Conservation (phyloP, 164 flowering plant genomes). For the Hamamelis virginiana region DNA sequence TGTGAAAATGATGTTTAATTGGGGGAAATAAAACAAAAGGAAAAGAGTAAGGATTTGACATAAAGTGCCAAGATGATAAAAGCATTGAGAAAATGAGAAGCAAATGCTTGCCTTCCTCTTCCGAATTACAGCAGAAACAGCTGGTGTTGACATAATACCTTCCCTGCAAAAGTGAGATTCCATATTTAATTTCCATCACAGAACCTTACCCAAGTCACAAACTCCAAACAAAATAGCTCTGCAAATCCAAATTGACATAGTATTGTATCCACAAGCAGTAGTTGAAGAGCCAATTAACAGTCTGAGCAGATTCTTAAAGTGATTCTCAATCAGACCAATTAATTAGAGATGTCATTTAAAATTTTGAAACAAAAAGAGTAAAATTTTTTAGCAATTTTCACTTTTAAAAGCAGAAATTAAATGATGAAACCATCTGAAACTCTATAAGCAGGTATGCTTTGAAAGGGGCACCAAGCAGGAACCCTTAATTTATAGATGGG, state of each 20-base stretch:
- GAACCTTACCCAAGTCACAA: not conserved
- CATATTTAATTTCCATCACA: slow-evolving; percentile 6
- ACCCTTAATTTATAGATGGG: no score
- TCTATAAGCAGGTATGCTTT: not conserved
- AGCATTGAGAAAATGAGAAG: not conserved
- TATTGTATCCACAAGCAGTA: no score
- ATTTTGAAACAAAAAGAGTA: no score
- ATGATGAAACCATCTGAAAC: not conserved
- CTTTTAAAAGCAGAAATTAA: not conserved
- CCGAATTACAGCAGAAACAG: slow-evolving; percentile 96
- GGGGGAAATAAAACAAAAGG: slow-evolving; percentile 1
- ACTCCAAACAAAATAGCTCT: not conserved
- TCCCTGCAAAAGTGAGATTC: slow-evolving; percentile 59
- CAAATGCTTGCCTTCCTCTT: slow-evolving; percentile 66
- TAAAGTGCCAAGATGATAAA: slow-evolving; percentile 1
- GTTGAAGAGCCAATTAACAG: not conserved
- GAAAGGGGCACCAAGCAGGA: no score
- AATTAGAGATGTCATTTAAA: not conserved
- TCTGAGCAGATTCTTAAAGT: not conserved
- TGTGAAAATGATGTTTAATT: slow-evolving; percentile 23
- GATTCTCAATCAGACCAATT: not conserved
- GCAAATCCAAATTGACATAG: not conserved
- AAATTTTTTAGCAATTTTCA: no score
- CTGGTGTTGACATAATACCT: slow-evolving; percentile 95
- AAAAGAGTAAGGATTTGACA: not conserved